phyloP scores from a whole-genome alignment of 805 yeast genomes.

The Vanderwaltozyma verrucispora region DNA sequence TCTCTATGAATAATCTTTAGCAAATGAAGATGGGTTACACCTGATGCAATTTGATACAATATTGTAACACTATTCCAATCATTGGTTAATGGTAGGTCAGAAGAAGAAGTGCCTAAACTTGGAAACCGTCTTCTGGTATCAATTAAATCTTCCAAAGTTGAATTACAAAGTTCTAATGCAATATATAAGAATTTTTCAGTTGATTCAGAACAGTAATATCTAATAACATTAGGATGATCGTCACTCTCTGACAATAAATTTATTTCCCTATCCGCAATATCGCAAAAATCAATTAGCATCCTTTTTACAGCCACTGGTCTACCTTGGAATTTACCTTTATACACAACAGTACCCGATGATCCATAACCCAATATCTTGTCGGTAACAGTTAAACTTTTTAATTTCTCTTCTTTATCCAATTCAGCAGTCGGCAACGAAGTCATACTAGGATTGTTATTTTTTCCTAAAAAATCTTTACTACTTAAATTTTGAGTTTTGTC shows the following conservation, averaged over 20 bases:
- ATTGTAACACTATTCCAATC: slow-evolving; percentile 29
- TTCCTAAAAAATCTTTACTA: background rate
- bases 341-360: slow-evolving; percentile 93
- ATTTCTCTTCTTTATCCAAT: slow-evolving; percentile 20
- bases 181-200: slow-evolving; percentile 82
- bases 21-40: slow-evolving; percentile 78
- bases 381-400: slow-evolving; percentile 50
- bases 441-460: too few species aligned
- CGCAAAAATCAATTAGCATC: slow-evolving; percentile 87
- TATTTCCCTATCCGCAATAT: slow-evolving; percentile 88
- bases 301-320: slow-evolving; percentile 95
- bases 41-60: slow-evolving; percentile 68
- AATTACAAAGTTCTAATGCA: slow-evolving; percentile 84
- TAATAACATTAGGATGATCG: slow-evolving; percentile 88
- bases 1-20: slow-evolving; percentile 91
- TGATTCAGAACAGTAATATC: slow-evolving; percentile 90
- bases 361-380: slow-evolving; percentile 86
- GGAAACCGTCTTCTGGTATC: slow-evolving; percentile 34
- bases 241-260: slow-evolving; percentile 84
- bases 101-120: slow-evolving; percentile 13
- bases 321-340: slow-evolving; percentile 78
- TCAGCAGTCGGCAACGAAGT: background rate
- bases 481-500: background rate
- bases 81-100: slow-evolving; percentile 15
- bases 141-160: slow-evolving; percentile 78